Evolutionary conservation across 257 asterid genomes (phyloP).

Genomic region (Jacaranda mimosifolia): DNA sequence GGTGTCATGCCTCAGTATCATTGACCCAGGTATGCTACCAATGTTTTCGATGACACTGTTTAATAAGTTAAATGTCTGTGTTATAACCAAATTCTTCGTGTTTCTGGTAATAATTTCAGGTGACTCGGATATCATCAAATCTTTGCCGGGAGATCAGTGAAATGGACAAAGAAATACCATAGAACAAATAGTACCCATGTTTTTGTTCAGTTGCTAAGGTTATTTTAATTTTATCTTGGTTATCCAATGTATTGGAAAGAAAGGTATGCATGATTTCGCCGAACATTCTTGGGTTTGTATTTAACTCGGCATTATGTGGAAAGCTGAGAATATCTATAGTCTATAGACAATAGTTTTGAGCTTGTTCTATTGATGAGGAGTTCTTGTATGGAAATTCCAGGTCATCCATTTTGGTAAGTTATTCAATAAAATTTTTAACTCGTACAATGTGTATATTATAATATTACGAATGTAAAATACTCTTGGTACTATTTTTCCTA

Average conservation of each 20-base stretch:
- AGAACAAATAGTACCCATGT: neutral
- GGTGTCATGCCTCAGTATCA: conserved; percentile 82
- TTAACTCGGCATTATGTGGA: conserved; percentile 7
- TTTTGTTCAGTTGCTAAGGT: conserved; percentile 17
- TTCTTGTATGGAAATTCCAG: too few relatives aligned
- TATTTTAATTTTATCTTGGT: conserved; percentile 6
- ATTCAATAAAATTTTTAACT: too few relatives aligned
- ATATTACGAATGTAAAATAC: too few relatives aligned
- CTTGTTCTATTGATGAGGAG: neutral
- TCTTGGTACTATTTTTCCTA: too few relatives aligned
- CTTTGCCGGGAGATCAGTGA: conserved; percentile 65
- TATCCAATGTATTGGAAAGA: conserved; percentile 5
- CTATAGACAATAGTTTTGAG: neutral
- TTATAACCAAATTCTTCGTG: neutral
- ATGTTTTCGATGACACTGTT: neutral
- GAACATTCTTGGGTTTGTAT: neutral
- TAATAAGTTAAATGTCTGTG: neutral
- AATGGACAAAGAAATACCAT: neutral
- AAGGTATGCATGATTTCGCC: too few relatives aligned
- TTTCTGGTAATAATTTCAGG: conserved; percentile 43
- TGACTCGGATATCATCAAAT: conserved; percentile 81
- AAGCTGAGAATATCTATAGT: neutral
- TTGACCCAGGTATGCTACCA: conserved; percentile 61
- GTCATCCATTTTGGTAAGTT: too few relatives aligned
- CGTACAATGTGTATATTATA: too few relatives aligned